Percentiles rank a stretch among this genome's conserved stretches.
Evolutionary conservation across 1,284 basidiomycete genomes (phyloP).

Genomic region (Kwoniella shivajii): DNA sequence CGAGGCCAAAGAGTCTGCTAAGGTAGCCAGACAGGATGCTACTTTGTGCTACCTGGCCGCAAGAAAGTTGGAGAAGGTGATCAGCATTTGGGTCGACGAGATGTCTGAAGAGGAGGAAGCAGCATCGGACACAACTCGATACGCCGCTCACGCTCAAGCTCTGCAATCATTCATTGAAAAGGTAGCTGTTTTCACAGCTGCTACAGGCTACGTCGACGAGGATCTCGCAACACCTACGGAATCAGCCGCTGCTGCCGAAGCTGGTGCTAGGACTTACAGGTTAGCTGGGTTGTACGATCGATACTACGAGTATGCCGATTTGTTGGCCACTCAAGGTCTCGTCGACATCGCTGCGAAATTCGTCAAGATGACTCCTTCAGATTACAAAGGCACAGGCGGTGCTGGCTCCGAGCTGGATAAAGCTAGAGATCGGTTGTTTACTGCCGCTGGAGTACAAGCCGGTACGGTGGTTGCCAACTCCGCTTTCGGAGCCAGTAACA

Average conservation of each 20-base stretch:
- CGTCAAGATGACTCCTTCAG: conserved; percentile 75
- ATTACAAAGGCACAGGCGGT: conserved; percentile 69
- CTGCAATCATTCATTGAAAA: conserved; percentile 96
- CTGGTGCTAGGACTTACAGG: conserved; percentile 72
- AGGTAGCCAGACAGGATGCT: conserved; percentile 79
- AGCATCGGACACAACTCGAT: conserved; percentile 59
- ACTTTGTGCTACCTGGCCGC: conserved; percentile 91
- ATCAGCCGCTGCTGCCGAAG: conserved; percentile 56
- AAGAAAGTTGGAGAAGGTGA: conserved; percentile 81
- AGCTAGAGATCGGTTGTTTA: conserved; percentile 59
- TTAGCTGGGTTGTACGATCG: conserved; percentile 84
- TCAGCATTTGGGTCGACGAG: conserved; percentile 92
- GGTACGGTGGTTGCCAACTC: conserved; percentile 4
- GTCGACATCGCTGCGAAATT: conserved; percentile 80
- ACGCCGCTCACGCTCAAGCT: conserved; percentile 84
- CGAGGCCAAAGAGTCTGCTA: conserved; percentile 55
- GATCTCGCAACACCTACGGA: conserved; percentile 64
- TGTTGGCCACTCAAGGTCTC: conserved; percentile 87
- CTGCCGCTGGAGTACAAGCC: conserved; percentile 33
- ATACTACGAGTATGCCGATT: conserved; percentile 93
- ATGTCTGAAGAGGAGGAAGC: conserved; percentile 79
- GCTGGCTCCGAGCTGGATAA: conserved; percentile 62
- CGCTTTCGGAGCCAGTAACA: conserved; percentile 7
- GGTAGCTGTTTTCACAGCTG: conserved; percentile 89
- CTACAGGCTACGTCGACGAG: conserved; percentile 81